Conservation (phyloP, 768 basidiomycete genomes). For the Gymnopilus dilepis region DNA sequence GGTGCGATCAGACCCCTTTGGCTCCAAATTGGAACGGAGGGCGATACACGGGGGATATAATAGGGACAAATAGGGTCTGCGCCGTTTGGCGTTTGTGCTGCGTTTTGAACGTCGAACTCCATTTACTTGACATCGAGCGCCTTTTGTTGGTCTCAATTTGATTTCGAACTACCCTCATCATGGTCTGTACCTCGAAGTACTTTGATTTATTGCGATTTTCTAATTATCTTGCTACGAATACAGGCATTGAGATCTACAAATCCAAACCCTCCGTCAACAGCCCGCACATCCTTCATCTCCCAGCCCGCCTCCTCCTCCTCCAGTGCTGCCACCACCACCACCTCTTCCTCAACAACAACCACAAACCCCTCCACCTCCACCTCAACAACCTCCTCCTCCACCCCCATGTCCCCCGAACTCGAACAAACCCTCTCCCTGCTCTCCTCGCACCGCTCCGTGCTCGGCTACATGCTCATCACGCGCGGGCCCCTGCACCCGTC, state of each 20-base stretch:
- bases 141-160: no score
- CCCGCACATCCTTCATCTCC: constrained; percentile 34
- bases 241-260: constrained; percentile 18
- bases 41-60: background rate
- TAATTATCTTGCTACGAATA: no score
- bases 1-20: no score
- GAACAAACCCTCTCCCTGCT: constrained; percentile 79
- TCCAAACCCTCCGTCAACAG: constrained; percentile 21
- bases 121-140: background rate
- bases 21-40: no score
- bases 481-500: constrained; percentile 67
- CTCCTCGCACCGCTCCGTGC: constrained; percentile 82
- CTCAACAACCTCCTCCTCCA: constrained; percentile 17
- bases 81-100: no score
- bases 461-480: constrained; percentile 86
- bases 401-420: constrained; percentile 72
- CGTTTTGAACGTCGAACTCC: no score
- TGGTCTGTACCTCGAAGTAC: background rate
- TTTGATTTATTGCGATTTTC: background rate
- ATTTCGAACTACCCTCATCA: background rate
- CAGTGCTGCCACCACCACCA: constrained; percentile 19
- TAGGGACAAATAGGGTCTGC: background rate
- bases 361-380: constrained; percentile 24
- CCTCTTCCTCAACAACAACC: background rate
- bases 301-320: constrained; percentile 29